phyloP scores from a whole-genome alignment of 805 yeast genomes.

The Suhomyces pyralidae region DNA sequence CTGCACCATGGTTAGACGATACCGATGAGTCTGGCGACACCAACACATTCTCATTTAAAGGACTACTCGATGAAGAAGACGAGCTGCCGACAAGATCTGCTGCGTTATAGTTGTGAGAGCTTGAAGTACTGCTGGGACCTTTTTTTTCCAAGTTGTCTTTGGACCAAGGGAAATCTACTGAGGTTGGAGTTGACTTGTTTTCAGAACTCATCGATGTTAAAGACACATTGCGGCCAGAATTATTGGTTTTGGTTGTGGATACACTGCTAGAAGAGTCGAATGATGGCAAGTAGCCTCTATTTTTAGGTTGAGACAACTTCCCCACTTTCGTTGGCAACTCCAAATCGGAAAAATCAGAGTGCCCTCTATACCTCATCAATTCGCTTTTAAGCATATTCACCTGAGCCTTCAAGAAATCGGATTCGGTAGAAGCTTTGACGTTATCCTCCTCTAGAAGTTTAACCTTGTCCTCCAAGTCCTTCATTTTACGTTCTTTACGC shows the following conservation, averaged over 20 bases:
- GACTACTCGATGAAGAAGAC: slow-evolving; percentile 32
- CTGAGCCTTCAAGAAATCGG: slow-evolving; percentile 71
- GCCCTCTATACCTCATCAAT: slow-evolving; percentile 56
- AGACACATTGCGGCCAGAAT: slow-evolving; percentile 2
- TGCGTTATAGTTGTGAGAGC: slow-evolving; percentile 10
- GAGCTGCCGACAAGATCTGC: slow-evolving; percentile 35
- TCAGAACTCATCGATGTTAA: neutral
- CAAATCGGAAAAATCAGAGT: slow-evolving; percentile 26
- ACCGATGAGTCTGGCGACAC: slow-evolving; percentile 32
- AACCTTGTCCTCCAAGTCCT: slow-evolving; percentile 80
- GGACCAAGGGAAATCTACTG: slow-evolving; percentile 57
- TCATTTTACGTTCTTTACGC: slow-evolving; percentile 83
- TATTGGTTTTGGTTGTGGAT: neutral
- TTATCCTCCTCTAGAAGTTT: slow-evolving; percentile 67
- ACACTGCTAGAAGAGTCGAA: slow-evolving; percentile 6
- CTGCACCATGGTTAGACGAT: slow-evolving; percentile 6
- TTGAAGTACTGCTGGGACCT: neutral
- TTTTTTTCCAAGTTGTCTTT: slow-evolving; percentile 15
- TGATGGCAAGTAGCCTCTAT: slow-evolving; percentile 16
- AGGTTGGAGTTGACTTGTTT: slow-evolving; percentile 20
- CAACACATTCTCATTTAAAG: slow-evolving; percentile 35
- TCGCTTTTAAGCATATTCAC: slow-evolving; percentile 72
- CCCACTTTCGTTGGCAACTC: slow-evolving; percentile 32
- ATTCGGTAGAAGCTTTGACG: slow-evolving; percentile 64
- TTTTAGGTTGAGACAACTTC: slow-evolving; percentile 19